Conservation (phyloP, 257 asterid species). For the Salvia rosmarinus region DNA sequence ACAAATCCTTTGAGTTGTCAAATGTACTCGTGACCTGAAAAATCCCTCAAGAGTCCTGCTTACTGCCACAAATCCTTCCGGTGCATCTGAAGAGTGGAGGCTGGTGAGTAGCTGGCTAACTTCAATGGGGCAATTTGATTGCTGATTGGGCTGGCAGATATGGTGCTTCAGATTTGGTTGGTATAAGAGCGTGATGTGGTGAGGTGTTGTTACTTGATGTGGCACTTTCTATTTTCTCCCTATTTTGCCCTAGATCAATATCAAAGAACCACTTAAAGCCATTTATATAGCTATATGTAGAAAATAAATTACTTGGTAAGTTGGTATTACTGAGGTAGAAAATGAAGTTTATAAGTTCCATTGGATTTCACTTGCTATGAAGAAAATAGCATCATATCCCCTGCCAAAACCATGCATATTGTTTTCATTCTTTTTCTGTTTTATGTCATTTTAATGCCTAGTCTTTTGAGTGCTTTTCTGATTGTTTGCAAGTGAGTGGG, state of each 20-base stretch:
- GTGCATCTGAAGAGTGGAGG: conserved; percentile 52
- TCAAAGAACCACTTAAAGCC: conserved; percentile 29
- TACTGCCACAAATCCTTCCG: conserved; percentile 43
- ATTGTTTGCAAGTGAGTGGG: neutral
- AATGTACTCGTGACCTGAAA: conserved; percentile 38
- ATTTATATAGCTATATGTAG: neutral
- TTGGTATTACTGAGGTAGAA: conserved; percentile 17
- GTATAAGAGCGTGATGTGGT: conserved; percentile 58
- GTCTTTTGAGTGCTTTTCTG: conserved; percentile 2
- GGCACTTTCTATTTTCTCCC: conserved; percentile 45
- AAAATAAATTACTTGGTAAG: neutral
- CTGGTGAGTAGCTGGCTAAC: conserved; percentile 41
- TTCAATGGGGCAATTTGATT: conserved; percentile 49
- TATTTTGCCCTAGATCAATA: conserved; percentile 33
- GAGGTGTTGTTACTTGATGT: conserved; percentile 66
- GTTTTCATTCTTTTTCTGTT: neutral
- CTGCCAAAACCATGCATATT: conserved; percentile 3
- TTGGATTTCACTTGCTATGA: neutral
- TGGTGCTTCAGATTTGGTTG: no score
- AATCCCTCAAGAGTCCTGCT: conserved; percentile 38
- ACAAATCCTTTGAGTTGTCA: conserved; percentile 36
- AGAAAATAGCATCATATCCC: conserved; percentile 13
- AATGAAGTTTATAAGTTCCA: neutral
- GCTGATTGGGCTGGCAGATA: conserved; percentile 61
- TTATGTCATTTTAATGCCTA: neutral